phyloP scores from a whole-genome alignment of 225 moss, liverwort and hornwort genomes.

The Anthoceros angustus region DNA sequence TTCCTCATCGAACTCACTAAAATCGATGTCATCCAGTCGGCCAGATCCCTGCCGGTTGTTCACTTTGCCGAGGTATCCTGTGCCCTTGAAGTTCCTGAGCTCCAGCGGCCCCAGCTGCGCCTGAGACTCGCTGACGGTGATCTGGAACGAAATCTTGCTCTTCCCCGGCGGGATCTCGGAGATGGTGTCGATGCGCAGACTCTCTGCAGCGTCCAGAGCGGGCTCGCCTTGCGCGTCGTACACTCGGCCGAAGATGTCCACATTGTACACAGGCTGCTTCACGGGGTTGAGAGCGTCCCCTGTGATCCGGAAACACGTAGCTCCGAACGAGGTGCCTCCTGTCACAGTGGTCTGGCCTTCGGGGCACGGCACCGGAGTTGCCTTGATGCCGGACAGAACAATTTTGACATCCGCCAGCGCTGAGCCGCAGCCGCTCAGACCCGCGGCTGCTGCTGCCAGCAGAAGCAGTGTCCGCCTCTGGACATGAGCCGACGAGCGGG shows the following conservation, averaged over 20 bases:
- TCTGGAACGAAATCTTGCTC: slow-evolving; percentile 52
- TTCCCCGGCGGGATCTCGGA: slow-evolving; percentile 52
- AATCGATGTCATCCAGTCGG: slow-evolving; percentile 46
- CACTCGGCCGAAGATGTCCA: slow-evolving; percentile 61
- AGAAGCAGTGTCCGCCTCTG: background rate
- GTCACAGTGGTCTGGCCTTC: slow-evolving; percentile 66
- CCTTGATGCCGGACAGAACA: slow-evolving; percentile 38
- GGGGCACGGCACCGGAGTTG: slow-evolving; percentile 40
- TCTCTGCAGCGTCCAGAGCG: slow-evolving; percentile 51
- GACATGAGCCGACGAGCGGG: background rate
- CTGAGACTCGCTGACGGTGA: slow-evolving; percentile 47
- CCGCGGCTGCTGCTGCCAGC: background rate
- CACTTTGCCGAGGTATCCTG: slow-evolving; percentile 60
- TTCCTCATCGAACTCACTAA: slow-evolving; percentile 46
- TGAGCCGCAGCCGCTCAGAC: background rate
- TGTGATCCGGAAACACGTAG: slow-evolving; percentile 47
- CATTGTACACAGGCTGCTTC: slow-evolving; percentile 39
- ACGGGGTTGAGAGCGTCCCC: slow-evolving; percentile 47
- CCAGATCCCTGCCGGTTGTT: slow-evolving; percentile 63
- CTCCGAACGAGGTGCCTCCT: slow-evolving; percentile 61
- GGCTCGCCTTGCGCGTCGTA: slow-evolving; percentile 63
- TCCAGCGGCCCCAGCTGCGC: slow-evolving; percentile 54
- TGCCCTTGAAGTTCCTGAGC: slow-evolving; percentile 59
- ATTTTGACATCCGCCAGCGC: slow-evolving; percentile 48
- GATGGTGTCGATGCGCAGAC: slow-evolving; percentile 49